These are phyloP conservation scores for Sphagnum tenellum DNA, from an alignment of 225 moss, liverwort and hornwort species.

Conservation along the genomic window DNA sequence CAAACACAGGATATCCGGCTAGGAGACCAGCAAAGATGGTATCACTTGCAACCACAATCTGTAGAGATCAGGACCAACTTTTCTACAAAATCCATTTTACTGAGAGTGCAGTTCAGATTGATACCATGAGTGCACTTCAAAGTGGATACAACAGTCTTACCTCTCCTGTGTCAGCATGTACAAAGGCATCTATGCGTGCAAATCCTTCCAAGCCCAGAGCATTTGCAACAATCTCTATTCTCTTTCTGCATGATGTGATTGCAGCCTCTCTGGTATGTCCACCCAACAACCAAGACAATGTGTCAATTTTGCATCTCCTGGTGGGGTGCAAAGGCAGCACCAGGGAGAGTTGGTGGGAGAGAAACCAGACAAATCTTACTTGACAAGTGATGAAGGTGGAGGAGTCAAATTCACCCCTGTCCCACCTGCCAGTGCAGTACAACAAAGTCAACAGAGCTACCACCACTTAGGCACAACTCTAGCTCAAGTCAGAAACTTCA, in stretches of 20 bases:
- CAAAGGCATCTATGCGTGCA: slow-evolving; percentile 87
- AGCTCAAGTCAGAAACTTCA: too few relatives aligned
- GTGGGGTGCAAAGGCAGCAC: not conserved
- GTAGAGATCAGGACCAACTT: too few relatives aligned
- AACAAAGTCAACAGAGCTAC: not conserved
- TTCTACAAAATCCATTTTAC: too few relatives aligned
- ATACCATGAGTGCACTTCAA: too few relatives aligned
- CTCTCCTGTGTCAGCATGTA: slow-evolving; percentile 93
- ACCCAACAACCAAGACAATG: not conserved
- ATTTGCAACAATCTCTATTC: slow-evolving; percentile 72
- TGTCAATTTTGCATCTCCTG: not conserved
- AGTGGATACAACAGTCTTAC: slow-evolving; percentile 13
- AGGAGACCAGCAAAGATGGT: too few relatives aligned
- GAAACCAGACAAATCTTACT: slow-evolving; percentile 22
- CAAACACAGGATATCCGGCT: too few relatives aligned
- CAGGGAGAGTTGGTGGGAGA: not conserved
- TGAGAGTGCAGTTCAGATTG: too few relatives aligned
- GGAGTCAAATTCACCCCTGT: slow-evolving; percentile 98
- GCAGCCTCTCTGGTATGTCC: slow-evolving; percentile 36
- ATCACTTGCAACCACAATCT: too few relatives aligned
- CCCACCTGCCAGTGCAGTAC: slow-evolving; percentile 45
- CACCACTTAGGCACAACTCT: too few relatives aligned
- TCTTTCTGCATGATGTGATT: slow-evolving; percentile 47
- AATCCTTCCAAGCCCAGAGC: slow-evolving; percentile 72
- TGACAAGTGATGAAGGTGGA: slow-evolving; percentile 68